Evolutionary conservation across 768 basidiomycete species (phyloP).

Genomic region (Phaeolepiota aurea): DNA sequence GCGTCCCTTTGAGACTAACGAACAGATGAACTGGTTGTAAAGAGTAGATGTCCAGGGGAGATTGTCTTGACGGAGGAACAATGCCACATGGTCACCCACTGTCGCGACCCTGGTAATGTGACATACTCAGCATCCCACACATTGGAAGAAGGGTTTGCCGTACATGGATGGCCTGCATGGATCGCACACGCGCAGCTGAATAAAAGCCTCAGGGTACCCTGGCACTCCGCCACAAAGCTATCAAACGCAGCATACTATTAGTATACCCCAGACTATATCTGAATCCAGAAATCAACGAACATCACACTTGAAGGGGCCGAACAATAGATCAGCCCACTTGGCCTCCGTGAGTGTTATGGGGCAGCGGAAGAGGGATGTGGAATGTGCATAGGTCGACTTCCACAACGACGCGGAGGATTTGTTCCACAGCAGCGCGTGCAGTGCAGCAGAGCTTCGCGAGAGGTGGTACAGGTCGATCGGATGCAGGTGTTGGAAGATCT

Average conservation of each 20-base stretch:
- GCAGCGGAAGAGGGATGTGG: background rate
- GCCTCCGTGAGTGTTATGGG: background rate
- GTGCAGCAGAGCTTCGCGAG: background rate
- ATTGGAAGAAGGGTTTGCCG: too few species aligned
- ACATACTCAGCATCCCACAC: too few species aligned
- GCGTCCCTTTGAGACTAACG: background rate
- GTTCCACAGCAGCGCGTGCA: background rate
- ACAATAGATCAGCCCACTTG: constrained; percentile 6
- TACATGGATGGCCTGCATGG: too few species aligned
- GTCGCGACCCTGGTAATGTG: too few species aligned
- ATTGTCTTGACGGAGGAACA: too few species aligned
- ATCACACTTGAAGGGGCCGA: constrained; percentile 1
- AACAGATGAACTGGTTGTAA: background rate
- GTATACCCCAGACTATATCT: background rate
- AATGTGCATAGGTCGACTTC: background rate
- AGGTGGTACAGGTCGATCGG: constrained; percentile 5
- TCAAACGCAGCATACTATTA: background rate
- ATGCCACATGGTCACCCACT: too few species aligned
- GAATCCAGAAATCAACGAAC: background rate
- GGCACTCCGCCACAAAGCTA: background rate
- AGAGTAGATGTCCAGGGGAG: too few species aligned
- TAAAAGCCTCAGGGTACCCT: background rate
- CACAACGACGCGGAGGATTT: background rate
- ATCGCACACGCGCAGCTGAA: background rate
- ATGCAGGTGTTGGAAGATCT: constrained; percentile 6